phyloP scores from a whole-genome alignment of 345 rosid genomes.

The Salix udensis region DNA sequence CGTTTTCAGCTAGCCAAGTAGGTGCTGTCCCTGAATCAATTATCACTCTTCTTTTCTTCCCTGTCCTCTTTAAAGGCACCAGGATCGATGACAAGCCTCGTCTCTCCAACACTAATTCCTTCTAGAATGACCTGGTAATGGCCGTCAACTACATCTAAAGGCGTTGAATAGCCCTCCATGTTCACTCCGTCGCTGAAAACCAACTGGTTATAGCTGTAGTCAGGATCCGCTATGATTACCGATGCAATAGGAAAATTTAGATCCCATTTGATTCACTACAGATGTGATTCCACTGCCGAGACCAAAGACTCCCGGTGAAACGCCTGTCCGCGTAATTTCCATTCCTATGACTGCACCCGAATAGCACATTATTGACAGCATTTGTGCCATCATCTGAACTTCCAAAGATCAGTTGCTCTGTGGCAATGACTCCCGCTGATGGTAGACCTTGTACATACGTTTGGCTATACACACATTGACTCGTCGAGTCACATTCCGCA shows the following conservation, averaged over 20 bases:
- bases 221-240: constrained; percentile 40
- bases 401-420: constrained; percentile 39
- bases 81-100: constrained; percentile 36
- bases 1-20: constrained; percentile 40
- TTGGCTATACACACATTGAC: constrained; percentile 37
- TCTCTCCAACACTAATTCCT: constrained; percentile 47
- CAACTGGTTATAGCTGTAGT: constrained; percentile 36
- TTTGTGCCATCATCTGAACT: constrained; percentile 34
- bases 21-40: constrained; percentile 46
- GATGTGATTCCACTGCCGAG: constrained; percentile 42
- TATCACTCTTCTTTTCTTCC: constrained; percentile 28
- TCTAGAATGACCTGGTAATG: constrained; percentile 40
- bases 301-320: constrained; percentile 48
- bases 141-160: constrained; percentile 32
- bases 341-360: constrained; percentile 53
- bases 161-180: constrained; percentile 50
- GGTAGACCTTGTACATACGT: constrained; percentile 26
- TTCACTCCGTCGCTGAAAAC: constrained; percentile 40
- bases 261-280: constrained; percentile 40
- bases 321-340: constrained; percentile 26
- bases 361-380: constrained; percentile 22
- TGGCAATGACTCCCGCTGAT: constrained; percentile 45
- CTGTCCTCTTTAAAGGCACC: constrained; percentile 21
- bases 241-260: constrained; percentile 54
- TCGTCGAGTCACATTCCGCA: constrained; percentile 15